phyloP scores from a whole-genome alignment of 2,329 filamentous ascomycete genomes.

The Penicillium sp. region DNA sequence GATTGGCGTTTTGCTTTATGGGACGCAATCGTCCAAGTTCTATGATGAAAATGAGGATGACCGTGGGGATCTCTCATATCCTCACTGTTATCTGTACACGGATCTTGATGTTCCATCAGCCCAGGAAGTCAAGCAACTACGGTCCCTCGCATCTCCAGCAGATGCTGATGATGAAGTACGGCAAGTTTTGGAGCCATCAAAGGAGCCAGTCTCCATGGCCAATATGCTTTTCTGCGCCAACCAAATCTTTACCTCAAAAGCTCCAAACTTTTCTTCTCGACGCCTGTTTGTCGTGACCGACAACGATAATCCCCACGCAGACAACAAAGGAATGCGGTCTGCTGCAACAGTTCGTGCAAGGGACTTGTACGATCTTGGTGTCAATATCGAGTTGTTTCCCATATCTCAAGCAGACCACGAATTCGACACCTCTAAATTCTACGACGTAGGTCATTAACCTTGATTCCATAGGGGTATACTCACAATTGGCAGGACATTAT shows the following conservation, averaged over 20 bases:
- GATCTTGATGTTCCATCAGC: slow-evolving; percentile 86
- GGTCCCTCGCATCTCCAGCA: slow-evolving; percentile 67
- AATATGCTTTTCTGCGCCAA: slow-evolving; percentile 94
- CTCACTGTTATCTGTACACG: slow-evolving; percentile 86
- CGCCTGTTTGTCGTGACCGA: slow-evolving; percentile 95
- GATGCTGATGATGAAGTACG: slow-evolving; percentile 73
- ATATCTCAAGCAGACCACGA: slow-evolving; percentile 68
- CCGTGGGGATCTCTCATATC: slow-evolving; percentile 64
- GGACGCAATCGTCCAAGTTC: slow-evolving; percentile 80
- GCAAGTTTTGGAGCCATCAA: slow-evolving; percentile 66
- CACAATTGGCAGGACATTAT: slow-evolving; percentile 69
- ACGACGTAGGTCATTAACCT: slow-evolving; percentile 63
- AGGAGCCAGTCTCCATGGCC: slow-evolving; percentile 72
- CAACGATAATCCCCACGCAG: slow-evolving; percentile 77
- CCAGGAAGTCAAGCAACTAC: slow-evolving; percentile 77
- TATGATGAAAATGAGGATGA: slow-evolving; percentile 61
- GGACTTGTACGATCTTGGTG: slow-evolving; percentile 89
- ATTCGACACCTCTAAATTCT: slow-evolving; percentile 84
- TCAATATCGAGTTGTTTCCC: slow-evolving; percentile 88
- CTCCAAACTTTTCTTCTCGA: slow-evolving; percentile 88
- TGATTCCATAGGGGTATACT: not conserved
- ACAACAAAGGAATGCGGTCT: slow-evolving; percentile 69
- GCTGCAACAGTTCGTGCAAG: slow-evolving; percentile 84
- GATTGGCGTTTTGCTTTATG: slow-evolving; percentile 93
- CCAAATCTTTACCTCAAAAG: slow-evolving; percentile 92